phyloP scores from a whole-genome alignment of 2,329 filamentous ascomycete species.

The Drechslerella dactyloides region DNA sequence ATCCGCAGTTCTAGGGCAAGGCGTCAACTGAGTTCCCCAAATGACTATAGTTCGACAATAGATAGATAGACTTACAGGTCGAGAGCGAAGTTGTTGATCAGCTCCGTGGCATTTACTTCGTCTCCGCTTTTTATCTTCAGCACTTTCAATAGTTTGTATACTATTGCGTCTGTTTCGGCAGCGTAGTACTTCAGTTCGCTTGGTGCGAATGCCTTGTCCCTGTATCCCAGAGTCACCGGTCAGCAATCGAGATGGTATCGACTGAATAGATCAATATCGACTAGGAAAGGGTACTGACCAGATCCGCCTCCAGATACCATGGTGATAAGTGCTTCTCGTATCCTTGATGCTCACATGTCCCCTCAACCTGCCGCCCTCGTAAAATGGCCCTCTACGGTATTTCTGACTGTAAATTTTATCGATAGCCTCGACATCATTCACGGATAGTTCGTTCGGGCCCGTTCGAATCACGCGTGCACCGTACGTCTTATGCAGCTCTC shows the following conservation, averaged over 20 bases:
- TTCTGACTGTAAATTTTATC: conserved; percentile 39
- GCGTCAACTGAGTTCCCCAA: neutral
- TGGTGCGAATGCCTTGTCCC: conserved; percentile 30
- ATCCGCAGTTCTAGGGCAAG: conserved; percentile 13
- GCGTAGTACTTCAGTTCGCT: conserved; percentile 30
- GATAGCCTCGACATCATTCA: conserved; percentile 39
- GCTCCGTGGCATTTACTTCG: conserved; percentile 20
- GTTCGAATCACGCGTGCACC: conserved; percentile 23
- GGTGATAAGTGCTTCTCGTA: conserved; percentile 35
- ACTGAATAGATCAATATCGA: neutral
- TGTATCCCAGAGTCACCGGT: conserved; percentile 2
- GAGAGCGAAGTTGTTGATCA: conserved; percentile 38
- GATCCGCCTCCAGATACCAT: conserved; percentile 45
- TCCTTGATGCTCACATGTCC: conserved; percentile 20
- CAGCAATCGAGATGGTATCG: too few relatives aligned
- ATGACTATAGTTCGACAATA: neutral
- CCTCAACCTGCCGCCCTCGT: conserved; percentile 37
- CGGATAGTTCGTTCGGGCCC: conserved; percentile 35
- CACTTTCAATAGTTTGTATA: conserved; percentile 22
- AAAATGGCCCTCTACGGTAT: conserved; percentile 33
- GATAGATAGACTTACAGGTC: conserved; percentile 21
- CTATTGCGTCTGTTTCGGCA: conserved; percentile 16
- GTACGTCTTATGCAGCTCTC: conserved; percentile 26
- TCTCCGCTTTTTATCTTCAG: conserved; percentile 32
- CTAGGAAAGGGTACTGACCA: conserved; percentile 32